Percentiles rank a stretch among this genome's conserved stretches.
Conservation (phyloP, 139 green algal species). For the Chlorella sorokiniana region DNA sequence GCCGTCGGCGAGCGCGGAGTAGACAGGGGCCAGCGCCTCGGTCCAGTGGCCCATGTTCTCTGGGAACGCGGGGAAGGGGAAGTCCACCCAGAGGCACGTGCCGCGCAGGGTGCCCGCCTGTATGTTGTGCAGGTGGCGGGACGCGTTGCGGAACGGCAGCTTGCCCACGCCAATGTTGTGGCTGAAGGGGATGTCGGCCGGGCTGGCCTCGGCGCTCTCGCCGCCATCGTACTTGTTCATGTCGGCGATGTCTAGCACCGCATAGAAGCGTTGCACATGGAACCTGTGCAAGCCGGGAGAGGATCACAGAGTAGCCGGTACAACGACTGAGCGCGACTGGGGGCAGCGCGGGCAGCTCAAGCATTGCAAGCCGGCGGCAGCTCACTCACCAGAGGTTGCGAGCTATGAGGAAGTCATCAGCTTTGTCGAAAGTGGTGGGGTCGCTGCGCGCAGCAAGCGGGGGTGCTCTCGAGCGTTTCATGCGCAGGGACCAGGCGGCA, state of each 20-base stretch:
- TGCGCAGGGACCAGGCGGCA: not conserved
- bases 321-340: too few relatives aligned
- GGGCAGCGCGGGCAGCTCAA: not conserved
- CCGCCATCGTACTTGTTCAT: not conserved
- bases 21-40: constrained; percentile 70
- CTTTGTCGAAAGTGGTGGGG: constrained; percentile 2
- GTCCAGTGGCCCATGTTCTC: constrained; percentile 83
- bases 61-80: constrained; percentile 67
- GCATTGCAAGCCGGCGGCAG: not conserved
- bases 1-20: constrained; percentile 47
- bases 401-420: constrained; percentile 11
- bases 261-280: constrained; percentile 32
- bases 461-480: too few relatives aligned
- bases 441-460: not conserved
- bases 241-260: constrained; percentile 1
- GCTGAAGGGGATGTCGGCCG: constrained; percentile 18
- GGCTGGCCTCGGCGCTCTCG: not conserved
- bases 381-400: constrained; percentile 24
- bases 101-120: constrained; percentile 52
- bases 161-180: constrained; percentile 28
- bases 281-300: not conserved
- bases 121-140: constrained; percentile 2
- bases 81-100: constrained; percentile 72
- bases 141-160: constrained; percentile 12
- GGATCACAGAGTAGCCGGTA: too few relatives aligned